phyloP scores from a whole-genome alignment of 2,329 filamentous ascomycete genomes.

The Bertia moriformis region DNA sequence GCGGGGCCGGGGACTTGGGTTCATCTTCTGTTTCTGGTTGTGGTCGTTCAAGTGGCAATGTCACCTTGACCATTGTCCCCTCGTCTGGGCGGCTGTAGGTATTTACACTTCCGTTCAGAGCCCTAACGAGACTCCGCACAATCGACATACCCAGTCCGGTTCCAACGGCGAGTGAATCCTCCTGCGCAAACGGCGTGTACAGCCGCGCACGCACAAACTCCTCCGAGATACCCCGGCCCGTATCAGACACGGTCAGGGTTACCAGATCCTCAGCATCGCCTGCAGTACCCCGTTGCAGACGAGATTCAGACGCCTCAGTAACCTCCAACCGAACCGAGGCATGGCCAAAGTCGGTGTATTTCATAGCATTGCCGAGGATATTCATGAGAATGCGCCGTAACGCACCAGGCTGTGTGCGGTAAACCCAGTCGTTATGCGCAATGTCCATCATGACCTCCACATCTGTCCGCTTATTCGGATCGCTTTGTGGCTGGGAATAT shows the following conservation, averaged over 20 bases:
- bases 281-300: neutral
- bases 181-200: neutral
- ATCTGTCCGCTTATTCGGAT: slow-evolving; percentile 4
- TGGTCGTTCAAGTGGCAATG: neutral
- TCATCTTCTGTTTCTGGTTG: neutral
- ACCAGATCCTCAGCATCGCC: neutral
- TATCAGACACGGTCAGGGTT: neutral
- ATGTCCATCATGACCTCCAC: slow-evolving; percentile 28
- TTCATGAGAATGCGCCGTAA: slow-evolving; percentile 31
- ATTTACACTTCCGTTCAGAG: neutral
- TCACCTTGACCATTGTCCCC: neutral
- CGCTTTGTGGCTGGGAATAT: neutral
- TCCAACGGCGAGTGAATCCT: neutral
- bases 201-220: neutral
- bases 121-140: neutral
- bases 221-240: neutral
- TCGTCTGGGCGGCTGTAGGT: neutral
- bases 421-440: slow-evolving; percentile 21
- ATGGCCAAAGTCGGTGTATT: slow-evolving; percentile 25
- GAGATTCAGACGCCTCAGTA: slow-evolving; percentile 7
- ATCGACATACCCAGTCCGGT: neutral
- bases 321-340: slow-evolving; percentile 19
- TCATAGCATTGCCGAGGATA: slow-evolving; percentile 29
- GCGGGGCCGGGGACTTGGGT: neutral
- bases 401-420: slow-evolving; percentile 25